Percentiles rank a stretch among this genome's conserved stretches.
phyloP scores from a whole-genome alignment of 2,329 filamentous ascomycete genomes.

The Gliomastix tumulicola region DNA sequence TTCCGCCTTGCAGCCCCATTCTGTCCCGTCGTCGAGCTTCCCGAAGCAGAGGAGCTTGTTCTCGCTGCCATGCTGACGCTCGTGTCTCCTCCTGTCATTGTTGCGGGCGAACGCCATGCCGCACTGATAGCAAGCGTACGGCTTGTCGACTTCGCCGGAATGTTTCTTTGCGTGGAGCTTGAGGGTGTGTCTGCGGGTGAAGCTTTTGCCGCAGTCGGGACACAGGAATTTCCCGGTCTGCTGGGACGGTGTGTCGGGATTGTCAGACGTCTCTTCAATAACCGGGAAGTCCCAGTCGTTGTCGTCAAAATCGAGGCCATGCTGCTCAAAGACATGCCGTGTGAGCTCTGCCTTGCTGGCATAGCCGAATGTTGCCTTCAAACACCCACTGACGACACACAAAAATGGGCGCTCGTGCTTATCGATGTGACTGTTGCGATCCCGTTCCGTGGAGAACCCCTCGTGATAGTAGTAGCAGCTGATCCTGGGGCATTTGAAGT shows the following conservation, averaged over 20 bases:
- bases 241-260: not conserved
- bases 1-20: conserved; percentile 1
- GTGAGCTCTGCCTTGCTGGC: conserved; percentile 24
- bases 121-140: not conserved
- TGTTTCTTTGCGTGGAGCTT: not conserved
- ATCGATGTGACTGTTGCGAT: conserved; percentile 24
- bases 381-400: conserved; percentile 24
- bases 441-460: conserved; percentile 23
- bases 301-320: not conserved
- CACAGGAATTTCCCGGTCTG: too few species aligned
- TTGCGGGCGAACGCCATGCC: not conserved
- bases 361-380: conserved; percentile 27
- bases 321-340: conserved; percentile 12
- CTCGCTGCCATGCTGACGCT: conserved; percentile 17
- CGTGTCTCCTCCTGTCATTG: conserved; percentile 10
- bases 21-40: conserved; percentile 4
- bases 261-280: not conserved
- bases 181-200: not conserved
- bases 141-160: too few species aligned
- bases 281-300: too few species aligned
- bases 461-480: conserved; percentile 33
- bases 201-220: not conserved
- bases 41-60: conserved; percentile 5
- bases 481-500: conserved; percentile 32
- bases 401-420: conserved; percentile 31